phyloP scores from a whole-genome alignment of 1,284 basidiomycete species.

The Mixia osmundae region DNA sequence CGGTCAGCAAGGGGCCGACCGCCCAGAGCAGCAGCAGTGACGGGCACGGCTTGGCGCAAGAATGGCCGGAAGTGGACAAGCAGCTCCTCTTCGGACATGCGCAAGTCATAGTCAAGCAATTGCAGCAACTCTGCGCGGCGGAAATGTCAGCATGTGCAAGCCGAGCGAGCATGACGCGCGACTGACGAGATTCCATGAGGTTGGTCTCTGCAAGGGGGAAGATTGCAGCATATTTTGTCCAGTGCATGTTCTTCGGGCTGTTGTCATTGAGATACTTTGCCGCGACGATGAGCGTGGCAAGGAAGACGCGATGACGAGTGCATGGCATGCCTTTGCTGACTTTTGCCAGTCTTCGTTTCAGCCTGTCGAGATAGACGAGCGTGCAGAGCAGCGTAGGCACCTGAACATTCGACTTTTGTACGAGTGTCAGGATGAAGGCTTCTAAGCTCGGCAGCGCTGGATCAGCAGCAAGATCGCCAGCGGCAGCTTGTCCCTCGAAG shows the following conservation, averaged over 20 bases:
- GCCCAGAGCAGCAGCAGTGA: background rate
- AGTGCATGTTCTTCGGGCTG: slow-evolving; percentile 67
- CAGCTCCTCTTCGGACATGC: slow-evolving; percentile 56
- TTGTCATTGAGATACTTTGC: slow-evolving; percentile 75
- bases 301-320: slow-evolving; percentile 81
- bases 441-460: slow-evolving; percentile 45
- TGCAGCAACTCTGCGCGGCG: slow-evolving; percentile 88
- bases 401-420: slow-evolving; percentile 69
- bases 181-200: slow-evolving; percentile 79
- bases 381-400: slow-evolving; percentile 78
- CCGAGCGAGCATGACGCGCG: background rate
- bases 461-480: slow-evolving; percentile 19
- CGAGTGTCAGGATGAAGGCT: slow-evolving; percentile 64
- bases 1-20: slow-evolving; percentile 3
- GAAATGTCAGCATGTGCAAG: slow-evolving; percentile 4
- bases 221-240: slow-evolving; percentile 48
- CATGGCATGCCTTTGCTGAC: slow-evolving; percentile 80
- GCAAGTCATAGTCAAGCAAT: slow-evolving; percentile 68
- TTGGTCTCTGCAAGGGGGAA: slow-evolving; percentile 49
- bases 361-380: slow-evolving; percentile 73
- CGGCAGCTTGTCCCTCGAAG: slow-evolving; percentile 17
- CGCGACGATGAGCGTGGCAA: slow-evolving; percentile 82
- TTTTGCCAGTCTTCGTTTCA: slow-evolving; percentile 53
- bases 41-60: slow-evolving; percentile 5
- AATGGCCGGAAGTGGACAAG: slow-evolving; percentile 23